These are phyloP conservation scores for Sphagnum fallax DNA, from an alignment of 228 moss, liverwort and hornwort genomes.

Conservation along the genomic window DNA sequence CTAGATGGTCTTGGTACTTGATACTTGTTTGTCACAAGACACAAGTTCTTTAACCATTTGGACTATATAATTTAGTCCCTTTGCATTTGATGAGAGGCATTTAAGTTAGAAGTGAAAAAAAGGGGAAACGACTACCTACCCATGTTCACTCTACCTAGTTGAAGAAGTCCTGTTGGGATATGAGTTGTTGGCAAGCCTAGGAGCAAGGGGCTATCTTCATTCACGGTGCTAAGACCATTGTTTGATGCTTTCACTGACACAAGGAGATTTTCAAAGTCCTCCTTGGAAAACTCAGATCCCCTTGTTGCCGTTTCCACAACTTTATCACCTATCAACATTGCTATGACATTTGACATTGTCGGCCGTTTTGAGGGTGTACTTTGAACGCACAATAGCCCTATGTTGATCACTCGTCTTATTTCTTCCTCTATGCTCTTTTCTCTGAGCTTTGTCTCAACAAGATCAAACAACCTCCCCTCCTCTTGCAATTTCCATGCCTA, in stretches of 20 bases:
- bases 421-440: constrained; percentile 5
- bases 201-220: constrained; percentile 46
- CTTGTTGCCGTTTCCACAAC: constrained; percentile 8
- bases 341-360: constrained; percentile 19
- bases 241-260: constrained; percentile 22
- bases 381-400: constrained; percentile 24
- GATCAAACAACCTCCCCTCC: constrained; percentile 14
- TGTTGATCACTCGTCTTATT: constrained; percentile 9
- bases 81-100: too few species aligned
- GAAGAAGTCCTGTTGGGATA: too few species aligned
- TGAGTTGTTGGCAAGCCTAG: constrained; percentile 32
- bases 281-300: constrained; percentile 5
- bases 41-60: too few species aligned
- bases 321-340: constrained; percentile 19
- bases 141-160: too few species aligned
- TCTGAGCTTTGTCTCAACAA: constrained; percentile 11
- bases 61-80: too few species aligned
- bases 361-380: constrained; percentile 15
- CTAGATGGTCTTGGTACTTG: too few species aligned
- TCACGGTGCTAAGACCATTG: constrained; percentile 25
- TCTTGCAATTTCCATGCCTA: constrained; percentile 19
- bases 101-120: too few species aligned
- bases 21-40: too few species aligned
- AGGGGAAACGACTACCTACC: too few species aligned
- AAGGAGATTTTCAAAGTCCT: constrained; percentile 21